Evolutionary conservation across 345 rosid genomes (phyloP), one percentile per base, ranked within the genome.

Genomic region (Sapria himalayana): DNA sequence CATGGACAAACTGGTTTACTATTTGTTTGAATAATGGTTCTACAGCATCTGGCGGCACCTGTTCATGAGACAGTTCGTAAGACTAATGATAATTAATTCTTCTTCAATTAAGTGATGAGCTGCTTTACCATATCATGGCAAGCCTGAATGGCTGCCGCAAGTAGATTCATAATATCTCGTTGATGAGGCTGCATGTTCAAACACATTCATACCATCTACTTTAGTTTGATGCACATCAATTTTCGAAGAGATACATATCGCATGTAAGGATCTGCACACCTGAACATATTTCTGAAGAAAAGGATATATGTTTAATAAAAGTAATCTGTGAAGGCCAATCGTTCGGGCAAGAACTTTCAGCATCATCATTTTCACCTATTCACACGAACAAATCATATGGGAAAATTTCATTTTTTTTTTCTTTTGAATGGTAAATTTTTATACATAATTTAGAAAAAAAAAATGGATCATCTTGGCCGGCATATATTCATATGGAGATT

Each of bases 31-130:
- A 84, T 50, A 89, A 61, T 43, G 95, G 86, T 51, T 89, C 91
- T 56, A 76, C 95, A n/a, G 84, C 93, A 72, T 89, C 95, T 33
- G 98, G 84, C 57, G 93, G 95, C 47, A 89, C 84, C 98, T 89
- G 49, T 43, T 50, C 23, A 15, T 56, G 18, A 49, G 16, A 56
- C 46, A 20, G 38, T 17, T 51, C 16, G 11, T 42, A 31, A 39
- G 18, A 19, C 51, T 19, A 33, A 37, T 14, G 25, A 16, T 33
- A 39, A 7, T 0, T 2, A 16, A 33, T 15, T n/a, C n/a, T n/a
- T n/a, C n/a, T n/a, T n/a, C n/a, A n/a, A n/a, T n/a, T n/a, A n/a
- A n/a, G n/a, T n/a, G n/a, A n/a, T n/a, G n/a, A n/a, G n/a, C 41
- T 35, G 57, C 22, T 33, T 37, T 76, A 89, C 98, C 98, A 78